These are phyloP conservation scores for Scutellaria barbata DNA, from an alignment of 257 asterid genomes.

Conservation along the genomic window DNA sequence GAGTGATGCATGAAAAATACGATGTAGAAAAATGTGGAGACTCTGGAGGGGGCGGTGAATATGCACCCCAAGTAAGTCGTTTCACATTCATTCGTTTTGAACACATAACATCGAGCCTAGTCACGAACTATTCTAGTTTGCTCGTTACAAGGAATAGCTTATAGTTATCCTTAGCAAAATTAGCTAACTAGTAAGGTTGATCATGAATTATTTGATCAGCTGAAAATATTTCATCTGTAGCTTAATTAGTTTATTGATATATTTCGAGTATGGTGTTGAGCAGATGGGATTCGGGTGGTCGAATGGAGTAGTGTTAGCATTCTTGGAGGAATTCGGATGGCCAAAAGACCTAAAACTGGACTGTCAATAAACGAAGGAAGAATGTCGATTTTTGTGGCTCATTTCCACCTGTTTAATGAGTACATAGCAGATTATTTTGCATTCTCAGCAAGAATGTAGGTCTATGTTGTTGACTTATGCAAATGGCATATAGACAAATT, in stretches of 20 bases:
- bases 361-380: slow-evolving; percentile 40
- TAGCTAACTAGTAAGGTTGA: too few relatives aligned
- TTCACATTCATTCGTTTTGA: background rate
- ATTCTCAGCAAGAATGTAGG: too few relatives aligned
- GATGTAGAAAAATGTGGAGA: slow-evolving; percentile 76
- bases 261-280: slow-evolving; percentile 10
- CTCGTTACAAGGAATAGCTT: too few relatives aligned
- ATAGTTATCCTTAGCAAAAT: too few relatives aligned
- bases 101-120: too few relatives aligned
- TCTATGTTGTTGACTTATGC: background rate
- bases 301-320: slow-evolving; percentile 83
- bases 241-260: background rate
- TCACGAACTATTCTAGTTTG: too few relatives aligned
- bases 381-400: background rate
- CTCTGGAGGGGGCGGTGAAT: slow-evolving; percentile 93
- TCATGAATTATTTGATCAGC: too few relatives aligned
- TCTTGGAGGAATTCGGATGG: slow-evolving; percentile 97
- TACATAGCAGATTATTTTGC: too few relatives aligned
- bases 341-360: slow-evolving; percentile 52
- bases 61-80: slow-evolving; percentile 73
- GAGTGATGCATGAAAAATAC: slow-evolving; percentile 89
- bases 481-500: background rate
- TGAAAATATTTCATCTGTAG: too few relatives aligned
- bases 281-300: slow-evolving; percentile 99
- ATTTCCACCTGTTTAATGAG: background rate